Percentiles rank a stretch among this genome's conserved stretches.
Conservation (phyloP, 345 rosid species). For the Rubroshorea leprosula region DNA sequence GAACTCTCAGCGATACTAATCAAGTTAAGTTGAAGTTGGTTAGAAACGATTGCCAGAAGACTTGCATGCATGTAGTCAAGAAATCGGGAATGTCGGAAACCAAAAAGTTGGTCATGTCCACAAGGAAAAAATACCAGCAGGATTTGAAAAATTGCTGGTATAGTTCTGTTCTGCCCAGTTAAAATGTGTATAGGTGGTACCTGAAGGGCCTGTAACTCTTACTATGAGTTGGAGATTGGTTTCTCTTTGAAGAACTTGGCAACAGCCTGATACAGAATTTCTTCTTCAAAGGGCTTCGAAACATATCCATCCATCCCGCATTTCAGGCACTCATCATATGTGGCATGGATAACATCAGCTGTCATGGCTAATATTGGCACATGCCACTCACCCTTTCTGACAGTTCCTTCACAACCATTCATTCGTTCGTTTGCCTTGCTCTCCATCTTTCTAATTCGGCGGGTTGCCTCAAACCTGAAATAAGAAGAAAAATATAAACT, state of each 20-base stretch:
- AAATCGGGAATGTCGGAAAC: background rate
- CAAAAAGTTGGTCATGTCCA: too few relatives aligned
- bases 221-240: constrained; percentile 29
- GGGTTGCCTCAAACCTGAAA: constrained; percentile 85
- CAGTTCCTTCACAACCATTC: constrained; percentile 25
- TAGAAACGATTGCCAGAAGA: background rate
- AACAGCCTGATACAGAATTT: constrained; percentile 80
- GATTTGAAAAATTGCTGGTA: background rate
- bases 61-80: background rate
- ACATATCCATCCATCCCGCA: constrained; percentile 97
- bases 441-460: constrained; percentile 75
- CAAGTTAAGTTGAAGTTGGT: background rate
- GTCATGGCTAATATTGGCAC: constrained; percentile 94
- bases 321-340: constrained; percentile 74
- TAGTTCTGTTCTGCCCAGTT: background rate
- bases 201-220: background rate
- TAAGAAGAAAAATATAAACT: background rate
- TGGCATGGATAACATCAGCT: constrained; percentile 92
- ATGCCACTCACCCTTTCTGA: constrained; percentile 41
- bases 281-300: constrained; percentile 94
- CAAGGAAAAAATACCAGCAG: background rate
- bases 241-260: constrained; percentile 70
- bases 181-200: constrained; percentile 2
- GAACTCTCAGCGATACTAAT: background rate
- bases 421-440: constrained; percentile 48